Percentiles rank a stretch among this genome's conserved stretches.
Conservation (phyloP, 2,329 filamentous ascomycete species). For the Colletotrichum neosansevieriae region DNA sequence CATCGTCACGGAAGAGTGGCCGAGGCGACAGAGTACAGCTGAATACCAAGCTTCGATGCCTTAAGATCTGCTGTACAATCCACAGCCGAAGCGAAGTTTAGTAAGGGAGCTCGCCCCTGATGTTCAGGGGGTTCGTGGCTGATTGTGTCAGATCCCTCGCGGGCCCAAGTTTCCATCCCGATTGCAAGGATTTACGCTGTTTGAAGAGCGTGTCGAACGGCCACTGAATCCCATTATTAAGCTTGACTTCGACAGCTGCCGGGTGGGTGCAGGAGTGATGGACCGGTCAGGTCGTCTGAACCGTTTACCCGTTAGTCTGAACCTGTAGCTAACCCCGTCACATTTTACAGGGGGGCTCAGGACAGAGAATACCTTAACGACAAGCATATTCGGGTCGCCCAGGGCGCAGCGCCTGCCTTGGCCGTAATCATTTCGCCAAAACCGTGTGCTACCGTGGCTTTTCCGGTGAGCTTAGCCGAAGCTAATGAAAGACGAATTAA, state of each 20-base stretch:
- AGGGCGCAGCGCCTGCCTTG: not conserved
- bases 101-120: not conserved
- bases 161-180: constrained; percentile 17
- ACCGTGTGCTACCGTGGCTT: not conserved
- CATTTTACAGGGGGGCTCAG: not conserved
- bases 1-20: not conserved
- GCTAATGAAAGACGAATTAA: not conserved
- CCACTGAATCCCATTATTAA: not conserved
- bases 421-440: constrained; percentile 22
- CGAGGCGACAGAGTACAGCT: not conserved
- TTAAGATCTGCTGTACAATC: not conserved
- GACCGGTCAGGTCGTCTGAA: not conserved
- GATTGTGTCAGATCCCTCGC: constrained; percentile 12
- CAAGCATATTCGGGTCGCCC: too few species aligned
- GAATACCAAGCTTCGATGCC: not conserved
- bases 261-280: constrained; percentile 1
- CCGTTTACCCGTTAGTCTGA: constrained; percentile 1
- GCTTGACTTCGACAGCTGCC: not conserved
- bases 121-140: constrained; percentile 9
- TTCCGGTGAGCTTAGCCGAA: constrained; percentile 11
- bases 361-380: not conserved
- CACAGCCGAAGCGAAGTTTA: not conserved
- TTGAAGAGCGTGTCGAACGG: constrained; percentile 2
- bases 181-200: not conserved
- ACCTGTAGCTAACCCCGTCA: constrained; percentile 22